Conservation (phyloP, 768 basidiomycete genomes). For the Phanerochaete carnosa region DNA sequence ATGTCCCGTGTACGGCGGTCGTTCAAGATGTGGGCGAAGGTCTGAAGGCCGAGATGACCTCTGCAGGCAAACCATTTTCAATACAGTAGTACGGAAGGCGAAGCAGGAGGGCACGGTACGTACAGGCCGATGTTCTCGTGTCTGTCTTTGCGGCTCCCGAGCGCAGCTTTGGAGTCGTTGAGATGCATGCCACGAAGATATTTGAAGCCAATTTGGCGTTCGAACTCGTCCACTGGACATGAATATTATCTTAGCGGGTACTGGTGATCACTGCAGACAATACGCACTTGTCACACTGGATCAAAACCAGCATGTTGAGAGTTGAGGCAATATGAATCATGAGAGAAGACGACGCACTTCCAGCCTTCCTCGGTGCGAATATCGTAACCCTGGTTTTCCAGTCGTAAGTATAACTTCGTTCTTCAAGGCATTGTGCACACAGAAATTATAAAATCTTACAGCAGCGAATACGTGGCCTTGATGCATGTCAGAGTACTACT, state of each 20-base stretch:
- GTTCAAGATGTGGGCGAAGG: conserved; percentile 49
- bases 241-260: no score
- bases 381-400: conserved; percentile 65
- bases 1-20: conserved; percentile 67
- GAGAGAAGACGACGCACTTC: conserved; percentile 68
- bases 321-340: not conserved
- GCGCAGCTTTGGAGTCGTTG: conserved; percentile 74
- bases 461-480: conserved; percentile 78
- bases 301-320: not conserved
- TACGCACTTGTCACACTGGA: conserved; percentile 22
- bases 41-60: conserved; percentile 60
- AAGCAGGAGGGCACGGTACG: conserved; percentile 22
- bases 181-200: conserved; percentile 84
- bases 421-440: not conserved
- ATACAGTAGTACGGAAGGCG: not conserved
- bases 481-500: not conserved
- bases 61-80: conserved; percentile 33
- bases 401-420: no score
- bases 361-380: conserved; percentile 70
- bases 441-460: conserved; percentile 32
- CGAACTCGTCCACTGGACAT: conserved; percentile 56
- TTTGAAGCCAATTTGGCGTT: conserved; percentile 60
- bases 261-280: no score
- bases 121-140: conserved; percentile 86
- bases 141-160: conserved; percentile 67